Percentiles rank a stretch among this genome's conserved stretches.
Evolutionary conservation across 352 stramenopile species (phyloP).

Genomic region (Albugo laibachii): DNA sequence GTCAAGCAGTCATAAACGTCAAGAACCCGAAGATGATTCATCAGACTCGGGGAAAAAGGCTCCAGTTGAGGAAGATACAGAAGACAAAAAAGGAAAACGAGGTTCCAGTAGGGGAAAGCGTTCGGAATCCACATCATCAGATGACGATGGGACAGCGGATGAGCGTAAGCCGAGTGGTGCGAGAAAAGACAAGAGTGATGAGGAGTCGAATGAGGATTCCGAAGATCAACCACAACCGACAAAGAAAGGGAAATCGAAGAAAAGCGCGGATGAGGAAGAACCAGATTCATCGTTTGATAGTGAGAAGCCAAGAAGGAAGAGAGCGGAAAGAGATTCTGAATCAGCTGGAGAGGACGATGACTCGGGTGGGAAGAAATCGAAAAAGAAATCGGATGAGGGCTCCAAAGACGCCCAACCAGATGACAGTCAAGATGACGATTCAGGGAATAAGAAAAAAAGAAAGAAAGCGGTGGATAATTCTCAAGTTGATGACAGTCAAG

Average conservation of each 20-base stretch:
- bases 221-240: no score
- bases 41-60: no score
- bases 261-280: not conserved
- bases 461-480: not conserved
- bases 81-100: no score
- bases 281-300: not conserved
- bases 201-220: no score
- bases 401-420: not conserved
- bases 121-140: no score
- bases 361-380: not conserved
- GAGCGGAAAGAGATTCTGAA: not conserved
- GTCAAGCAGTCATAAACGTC: no score
- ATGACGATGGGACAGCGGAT: no score
- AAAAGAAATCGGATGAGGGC: not conserved
- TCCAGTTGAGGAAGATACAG: no score
- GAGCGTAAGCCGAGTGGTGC: no score
- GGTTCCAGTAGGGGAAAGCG: no score
- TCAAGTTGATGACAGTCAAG: not conserved
- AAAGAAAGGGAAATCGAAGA: not conserved
- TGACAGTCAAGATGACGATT: not conserved
- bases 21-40: no score
- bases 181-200: no score
- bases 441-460: not conserved
- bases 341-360: not conserved
- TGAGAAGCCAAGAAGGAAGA: not conserved